phyloP scores from a whole-genome alignment of 352 stramenopile species.

The Phytophthora tentaculata region DNA sequence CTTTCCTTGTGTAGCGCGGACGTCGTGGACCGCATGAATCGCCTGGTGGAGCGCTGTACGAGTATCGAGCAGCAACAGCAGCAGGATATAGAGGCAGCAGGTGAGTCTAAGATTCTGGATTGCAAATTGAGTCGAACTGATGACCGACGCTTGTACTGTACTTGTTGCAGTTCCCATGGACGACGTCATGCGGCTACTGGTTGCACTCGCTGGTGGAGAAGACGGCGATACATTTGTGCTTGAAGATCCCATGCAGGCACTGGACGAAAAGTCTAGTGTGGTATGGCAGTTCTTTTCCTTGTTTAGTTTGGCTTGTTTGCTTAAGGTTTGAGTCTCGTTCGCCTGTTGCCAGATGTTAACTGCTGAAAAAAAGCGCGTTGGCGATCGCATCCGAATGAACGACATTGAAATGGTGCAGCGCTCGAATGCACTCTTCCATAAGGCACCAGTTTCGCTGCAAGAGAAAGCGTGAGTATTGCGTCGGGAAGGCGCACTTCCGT shows the following conservation, averaged over 20 bases:
- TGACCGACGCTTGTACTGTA: background rate
- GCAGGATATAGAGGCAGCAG: slow-evolving; percentile 16
- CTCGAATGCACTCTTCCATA: slow-evolving; percentile 39
- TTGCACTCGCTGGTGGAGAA: slow-evolving; percentile 58
- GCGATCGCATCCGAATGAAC: slow-evolving; percentile 63
- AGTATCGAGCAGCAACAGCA: slow-evolving; percentile 19
- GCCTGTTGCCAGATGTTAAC: slow-evolving; percentile 3
- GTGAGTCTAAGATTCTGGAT: background rate
- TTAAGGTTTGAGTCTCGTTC: background rate
- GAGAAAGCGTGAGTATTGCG: slow-evolving; percentile 39
- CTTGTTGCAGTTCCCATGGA: slow-evolving; percentile 24
- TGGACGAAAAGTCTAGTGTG: slow-evolving; percentile 16
- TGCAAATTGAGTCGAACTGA: background rate
- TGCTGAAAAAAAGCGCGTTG: slow-evolving; percentile 43
- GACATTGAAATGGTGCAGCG: slow-evolving; percentile 51
- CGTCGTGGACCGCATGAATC: slow-evolving; percentile 44
- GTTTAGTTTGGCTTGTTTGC: background rate
- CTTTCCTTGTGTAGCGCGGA: slow-evolving; percentile 32
- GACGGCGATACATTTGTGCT: slow-evolving; percentile 69
- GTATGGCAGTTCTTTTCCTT: background rate
- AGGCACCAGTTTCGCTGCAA: slow-evolving; percentile 44
- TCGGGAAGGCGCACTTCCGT: background rate
- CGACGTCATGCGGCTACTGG: slow-evolving; percentile 57
- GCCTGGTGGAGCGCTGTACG: slow-evolving; percentile 42
- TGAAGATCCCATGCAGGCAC: slow-evolving; percentile 50